These are phyloP conservation scores for Syncephalastrum monosporum DNA, from an alignment of 371 early-diverging fungal genomes.

Conservation along the genomic window DNA sequence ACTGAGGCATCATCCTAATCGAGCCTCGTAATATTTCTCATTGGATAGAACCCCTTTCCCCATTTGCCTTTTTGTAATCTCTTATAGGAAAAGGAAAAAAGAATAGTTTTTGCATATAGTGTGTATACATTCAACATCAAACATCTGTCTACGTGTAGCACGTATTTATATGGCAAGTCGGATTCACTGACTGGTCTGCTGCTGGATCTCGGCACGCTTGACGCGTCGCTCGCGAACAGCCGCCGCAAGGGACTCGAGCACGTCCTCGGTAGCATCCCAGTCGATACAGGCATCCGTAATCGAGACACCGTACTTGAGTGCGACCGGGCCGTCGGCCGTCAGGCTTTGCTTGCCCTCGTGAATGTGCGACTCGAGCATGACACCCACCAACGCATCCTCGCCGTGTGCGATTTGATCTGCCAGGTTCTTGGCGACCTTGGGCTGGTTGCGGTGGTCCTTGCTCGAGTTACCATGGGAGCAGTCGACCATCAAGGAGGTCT, in stretches of 20 bases:
- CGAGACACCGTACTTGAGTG: slow-evolving; percentile 76
- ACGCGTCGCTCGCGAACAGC: slow-evolving; percentile 56
- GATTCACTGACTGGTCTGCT: too few species aligned
- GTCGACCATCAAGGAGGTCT: slow-evolving; percentile 75
- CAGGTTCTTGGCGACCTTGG: slow-evolving; percentile 48
- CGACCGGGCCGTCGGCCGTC: slow-evolving; percentile 61
- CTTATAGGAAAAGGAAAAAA: too few species aligned
- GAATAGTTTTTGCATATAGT: too few species aligned
- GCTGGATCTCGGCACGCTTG: too few species aligned
- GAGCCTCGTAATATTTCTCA: too few species aligned
- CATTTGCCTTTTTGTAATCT: too few species aligned
- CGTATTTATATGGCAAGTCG: too few species aligned
- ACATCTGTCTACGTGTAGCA: too few species aligned
- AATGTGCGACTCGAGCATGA: slow-evolving; percentile 93
- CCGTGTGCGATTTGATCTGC: slow-evolving; percentile 64
- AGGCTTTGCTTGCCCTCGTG: slow-evolving; percentile 81
- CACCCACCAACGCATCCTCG: slow-evolving; percentile 71
- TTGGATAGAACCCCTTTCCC: too few species aligned
- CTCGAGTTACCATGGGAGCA: slow-evolving; percentile 82
- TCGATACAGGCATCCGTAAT: slow-evolving; percentile 83
- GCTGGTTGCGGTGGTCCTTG: slow-evolving; percentile 74
- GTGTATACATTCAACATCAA: too few species aligned
- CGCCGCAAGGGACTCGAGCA: slow-evolving; percentile 69
- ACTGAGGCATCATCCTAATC: too few species aligned
- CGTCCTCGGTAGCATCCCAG: slow-evolving; percentile 70